Conservation (phyloP, 164 flowering plant species). For the Berberis thunbergii region DNA sequence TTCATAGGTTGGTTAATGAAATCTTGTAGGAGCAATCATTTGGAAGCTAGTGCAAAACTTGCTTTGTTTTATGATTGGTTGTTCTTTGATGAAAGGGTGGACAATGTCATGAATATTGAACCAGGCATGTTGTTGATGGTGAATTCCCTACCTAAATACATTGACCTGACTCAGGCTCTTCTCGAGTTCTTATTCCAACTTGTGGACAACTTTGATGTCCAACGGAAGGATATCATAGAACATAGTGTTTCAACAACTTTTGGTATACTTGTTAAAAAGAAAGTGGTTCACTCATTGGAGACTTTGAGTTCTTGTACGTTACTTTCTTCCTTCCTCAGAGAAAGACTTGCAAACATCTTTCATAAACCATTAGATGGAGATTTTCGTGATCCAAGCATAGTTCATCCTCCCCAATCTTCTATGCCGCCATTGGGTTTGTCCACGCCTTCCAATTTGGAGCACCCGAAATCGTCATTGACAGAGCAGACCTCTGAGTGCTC, state of each 20-base stretch:
- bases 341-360: conserved; percentile 28
- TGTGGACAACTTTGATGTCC: conserved; percentile 59
- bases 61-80: conserved; percentile 94
- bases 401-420: conserved; percentile 4
- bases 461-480: neutral
- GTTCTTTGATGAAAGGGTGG: conserved; percentile 68
- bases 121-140: conserved; percentile 81
- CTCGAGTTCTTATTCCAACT: conserved; percentile 66
- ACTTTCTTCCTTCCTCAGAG: conserved; percentile 47
- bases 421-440: conserved; percentile 12
- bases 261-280: conserved; percentile 38
- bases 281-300: conserved; percentile 58
- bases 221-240: conserved; percentile 33
- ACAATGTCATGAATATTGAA: conserved; percentile 83
- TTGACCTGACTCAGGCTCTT: conserved; percentile 60
- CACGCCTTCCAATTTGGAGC: conserved; percentile 5
- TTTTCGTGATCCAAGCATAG: neutral
- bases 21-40: conserved; percentile 44
- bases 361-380: conserved; percentile 1
- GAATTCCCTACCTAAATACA: conserved; percentile 54
- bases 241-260: conserved; percentile 63
- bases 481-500: conserved; percentile 8
- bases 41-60: conserved; percentile 59
- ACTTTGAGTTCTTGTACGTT: conserved; percentile 37
- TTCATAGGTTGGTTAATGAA: conserved; percentile 85